A percentile compares a stretch with the other conserved stretches of the same genome.
These are phyloP conservation scores for Penicillium psychrosexuale DNA, from an alignment of 2,329 filamentous ascomycete species.

Conservation along the genomic window DNA sequence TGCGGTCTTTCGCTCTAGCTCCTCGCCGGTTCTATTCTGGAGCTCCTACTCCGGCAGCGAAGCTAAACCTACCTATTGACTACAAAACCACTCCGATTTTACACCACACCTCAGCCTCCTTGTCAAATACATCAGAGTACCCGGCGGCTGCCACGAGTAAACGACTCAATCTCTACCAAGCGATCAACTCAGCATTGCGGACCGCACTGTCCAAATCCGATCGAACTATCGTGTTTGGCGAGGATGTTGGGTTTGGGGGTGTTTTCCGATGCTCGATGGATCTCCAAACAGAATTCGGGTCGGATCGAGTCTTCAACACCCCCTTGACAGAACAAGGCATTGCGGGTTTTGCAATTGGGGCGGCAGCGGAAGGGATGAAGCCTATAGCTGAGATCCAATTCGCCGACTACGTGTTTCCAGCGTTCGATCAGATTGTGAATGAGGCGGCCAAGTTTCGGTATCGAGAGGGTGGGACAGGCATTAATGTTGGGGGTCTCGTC, in stretches of 20 bases:
- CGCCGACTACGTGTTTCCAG: slow-evolving; percentile 89
- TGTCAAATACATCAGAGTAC: slow-evolving; percentile 70
- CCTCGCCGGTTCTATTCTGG: slow-evolving; percentile 45
- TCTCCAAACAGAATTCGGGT: slow-evolving; percentile 80
- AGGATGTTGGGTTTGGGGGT: slow-evolving; percentile 95
- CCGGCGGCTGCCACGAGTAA: slow-evolving; percentile 70
- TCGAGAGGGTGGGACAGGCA: slow-evolving; percentile 63
- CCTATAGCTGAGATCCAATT: slow-evolving; percentile 95
- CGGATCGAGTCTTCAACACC: slow-evolving; percentile 91
- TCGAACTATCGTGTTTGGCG: slow-evolving; percentile 85
- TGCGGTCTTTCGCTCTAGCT: slow-evolving; percentile 16
- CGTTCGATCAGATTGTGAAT: slow-evolving; percentile 91
- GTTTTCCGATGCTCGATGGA: slow-evolving; percentile 95
- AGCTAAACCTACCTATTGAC: slow-evolving; percentile 82
- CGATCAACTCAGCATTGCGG: slow-evolving; percentile 84
- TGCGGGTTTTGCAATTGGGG: slow-evolving; percentile 86
- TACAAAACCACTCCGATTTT: slow-evolving; percentile 79
- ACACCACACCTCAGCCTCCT: slow-evolving; percentile 70
- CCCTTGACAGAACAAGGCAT: slow-evolving; percentile 93
- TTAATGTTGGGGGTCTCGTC: slow-evolving; percentile 72
- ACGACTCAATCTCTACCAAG: slow-evolving; percentile 89
- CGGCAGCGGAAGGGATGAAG: slow-evolving; percentile 85
- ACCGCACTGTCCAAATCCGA: slow-evolving; percentile 81
- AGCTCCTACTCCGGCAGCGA: slow-evolving; percentile 48
- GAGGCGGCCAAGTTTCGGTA: slow-evolving; percentile 88